phyloP scores from a whole-genome alignment of 257 asterid species.

The Gentiana straminea region DNA sequence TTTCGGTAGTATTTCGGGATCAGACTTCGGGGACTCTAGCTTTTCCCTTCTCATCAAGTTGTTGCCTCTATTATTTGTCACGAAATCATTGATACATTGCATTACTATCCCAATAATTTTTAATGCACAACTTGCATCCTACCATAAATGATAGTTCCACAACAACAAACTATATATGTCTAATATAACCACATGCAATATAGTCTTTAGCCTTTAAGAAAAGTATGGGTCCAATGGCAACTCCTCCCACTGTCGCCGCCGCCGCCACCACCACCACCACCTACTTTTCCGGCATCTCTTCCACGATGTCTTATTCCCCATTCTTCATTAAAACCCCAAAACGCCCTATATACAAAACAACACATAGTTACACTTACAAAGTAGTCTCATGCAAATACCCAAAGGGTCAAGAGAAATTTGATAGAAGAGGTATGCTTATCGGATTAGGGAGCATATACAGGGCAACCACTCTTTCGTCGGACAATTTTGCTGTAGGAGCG shows the following conservation, averaged over 20 bases:
- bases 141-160: no score
- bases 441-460: slow-evolving; percentile 20
- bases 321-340: slow-evolving; percentile 2
- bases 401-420: not conserved
- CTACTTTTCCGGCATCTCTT: slow-evolving; percentile 1
- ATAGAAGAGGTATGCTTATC: slow-evolving; percentile 12
- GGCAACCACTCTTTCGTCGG: slow-evolving; percentile 1
- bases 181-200: no score
- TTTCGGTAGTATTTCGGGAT: no score
- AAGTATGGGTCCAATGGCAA: not conserved
- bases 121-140: no score
- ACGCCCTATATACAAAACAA: slow-evolving; percentile 1
- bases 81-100: no score
- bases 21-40: no score
- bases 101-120: no score
- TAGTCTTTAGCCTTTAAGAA: no score
- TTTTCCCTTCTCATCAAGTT: no score
- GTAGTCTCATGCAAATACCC: slow-evolving; percentile 4
- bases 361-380: not conserved
- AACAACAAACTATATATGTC: no score
- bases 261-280: not conserved
- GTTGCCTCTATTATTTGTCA: no score
- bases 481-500: slow-evolving; percentile 5
- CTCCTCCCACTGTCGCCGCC: slow-evolving; percentile 1
- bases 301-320: not conserved